Percentiles rank a stretch among this genome's conserved stretches.
Conservation (phyloP, 2,329 filamentous ascomycete genomes). For the Aspergillus pseudoglaucus region DNA sequence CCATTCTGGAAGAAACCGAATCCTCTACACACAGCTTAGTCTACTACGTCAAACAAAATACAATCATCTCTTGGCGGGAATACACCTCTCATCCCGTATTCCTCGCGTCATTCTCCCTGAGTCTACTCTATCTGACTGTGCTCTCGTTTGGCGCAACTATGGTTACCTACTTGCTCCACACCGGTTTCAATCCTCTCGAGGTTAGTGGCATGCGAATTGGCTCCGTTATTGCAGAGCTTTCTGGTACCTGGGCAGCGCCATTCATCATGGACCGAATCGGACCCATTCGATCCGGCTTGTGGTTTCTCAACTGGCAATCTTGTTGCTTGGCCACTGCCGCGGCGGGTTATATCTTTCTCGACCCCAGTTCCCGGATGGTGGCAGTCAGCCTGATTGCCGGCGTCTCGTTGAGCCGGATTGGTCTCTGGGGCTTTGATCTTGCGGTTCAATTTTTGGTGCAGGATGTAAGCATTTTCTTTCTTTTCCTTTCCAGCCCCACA, state of each 20-base stretch:
- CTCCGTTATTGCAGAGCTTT: slow-evolving; percentile 48
- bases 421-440: slow-evolving; percentile 58
- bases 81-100: slow-evolving; percentile 28
- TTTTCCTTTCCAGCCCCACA: neutral
- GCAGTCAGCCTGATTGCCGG: slow-evolving; percentile 46
- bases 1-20: neutral
- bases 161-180: slow-evolving; percentile 49
- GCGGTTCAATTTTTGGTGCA: slow-evolving; percentile 57
- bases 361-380: slow-evolving; percentile 26
- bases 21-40: neutral
- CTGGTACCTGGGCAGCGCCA: slow-evolving; percentile 49
- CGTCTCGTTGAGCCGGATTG: slow-evolving; percentile 52
- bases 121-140: slow-evolving; percentile 50
- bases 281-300: slow-evolving; percentile 59
- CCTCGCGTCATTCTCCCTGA: slow-evolving; percentile 44
- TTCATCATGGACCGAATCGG: slow-evolving; percentile 48
- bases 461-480: slow-evolving; percentile 39
- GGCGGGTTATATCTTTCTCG: slow-evolving; percentile 35
- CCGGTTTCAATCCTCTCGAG: slow-evolving; percentile 42
- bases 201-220: slow-evolving; percentile 44
- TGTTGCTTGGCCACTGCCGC: slow-evolving; percentile 45
- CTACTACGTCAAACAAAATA: neutral
- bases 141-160: slow-evolving; percentile 51
- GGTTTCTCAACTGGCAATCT: slow-evolving; percentile 66
- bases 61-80: slow-evolving; percentile 16